A percentile compares a stretch with the other conserved stretches of the same genome.
phyloP scores from a whole-genome alignment of 257 asterid genomes.

The Haberlea rhodopensis region DNA sequence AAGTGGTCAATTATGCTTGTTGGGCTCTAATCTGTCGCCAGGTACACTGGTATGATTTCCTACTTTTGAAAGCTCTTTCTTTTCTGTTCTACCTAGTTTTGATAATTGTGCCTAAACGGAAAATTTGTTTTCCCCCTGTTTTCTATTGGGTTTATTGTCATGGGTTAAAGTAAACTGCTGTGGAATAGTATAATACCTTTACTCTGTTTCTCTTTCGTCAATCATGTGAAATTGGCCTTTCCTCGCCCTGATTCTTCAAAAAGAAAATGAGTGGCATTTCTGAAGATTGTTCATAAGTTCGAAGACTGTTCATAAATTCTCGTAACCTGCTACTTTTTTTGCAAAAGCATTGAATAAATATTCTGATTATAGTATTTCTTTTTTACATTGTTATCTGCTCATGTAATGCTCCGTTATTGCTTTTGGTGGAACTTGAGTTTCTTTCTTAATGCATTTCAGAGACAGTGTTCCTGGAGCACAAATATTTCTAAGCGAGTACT shows the following conservation, averaged over 20 bases:
- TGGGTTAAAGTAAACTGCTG: not conserved
- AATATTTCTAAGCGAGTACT: slow-evolving; percentile 44
- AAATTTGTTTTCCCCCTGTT: not conserved
- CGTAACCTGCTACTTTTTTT: not conserved
- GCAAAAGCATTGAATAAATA: not conserved
- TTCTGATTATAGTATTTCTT: not conserved
- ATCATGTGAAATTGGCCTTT: not conserved
- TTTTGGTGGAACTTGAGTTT: slow-evolving; percentile 21
- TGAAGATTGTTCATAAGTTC: not conserved
- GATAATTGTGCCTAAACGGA: not conserved
- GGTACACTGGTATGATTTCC: slow-evolving; percentile 30
- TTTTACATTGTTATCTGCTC: not conserved
- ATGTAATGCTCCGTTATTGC: not conserved
- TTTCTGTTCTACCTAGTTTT: not conserved
- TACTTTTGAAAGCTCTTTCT: not conserved
- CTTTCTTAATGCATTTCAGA: slow-evolving; percentile 43
- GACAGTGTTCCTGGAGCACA: slow-evolving; percentile 53
- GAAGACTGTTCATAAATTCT: not conserved
- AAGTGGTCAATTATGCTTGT: slow-evolving; percentile 24
- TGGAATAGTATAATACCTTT: not conserved
- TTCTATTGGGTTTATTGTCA: too few relatives aligned
- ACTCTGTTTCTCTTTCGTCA: not conserved
- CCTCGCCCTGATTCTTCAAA: not conserved
- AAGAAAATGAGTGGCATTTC: not conserved
- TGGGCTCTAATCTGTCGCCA: slow-evolving; percentile 30